phyloP scores from a whole-genome alignment of 345 rosid species.

The sweet orange (Citrus sinensis) region DNA sequence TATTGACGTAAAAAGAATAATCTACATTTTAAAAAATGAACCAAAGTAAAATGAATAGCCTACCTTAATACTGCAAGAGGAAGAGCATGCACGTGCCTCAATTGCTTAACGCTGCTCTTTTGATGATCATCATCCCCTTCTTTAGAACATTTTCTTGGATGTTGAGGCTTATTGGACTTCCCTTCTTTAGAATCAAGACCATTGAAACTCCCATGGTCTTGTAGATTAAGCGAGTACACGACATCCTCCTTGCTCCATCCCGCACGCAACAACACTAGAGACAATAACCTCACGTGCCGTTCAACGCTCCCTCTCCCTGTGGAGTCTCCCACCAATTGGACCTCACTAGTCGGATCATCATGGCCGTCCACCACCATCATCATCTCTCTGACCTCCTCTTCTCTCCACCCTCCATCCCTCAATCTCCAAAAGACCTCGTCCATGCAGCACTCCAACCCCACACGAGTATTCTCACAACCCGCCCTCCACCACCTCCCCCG shows the following conservation, averaged over 20 bases:
- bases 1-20: not conserved
- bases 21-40: not conserved
- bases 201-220: slow-evolving; percentile 1
- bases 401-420: slow-evolving; percentile 80
- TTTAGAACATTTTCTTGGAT: not conserved
- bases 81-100: not conserved
- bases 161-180: not conserved
- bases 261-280: slow-evolving; percentile 38
- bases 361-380: slow-evolving; percentile 51
- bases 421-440: slow-evolving; percentile 67
- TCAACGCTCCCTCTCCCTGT: slow-evolving; percentile 10
- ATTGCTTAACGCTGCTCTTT: not conserved
- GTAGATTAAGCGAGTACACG: slow-evolving; percentile 47
- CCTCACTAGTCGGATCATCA: slow-evolving; percentile 18
- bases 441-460: slow-evolving; percentile 40
- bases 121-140: not conserved
- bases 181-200: not conserved
- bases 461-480: not conserved
- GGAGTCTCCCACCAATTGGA: not conserved
- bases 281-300: slow-evolving; percentile 25
- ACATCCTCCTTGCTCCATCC: slow-evolving; percentile 65
- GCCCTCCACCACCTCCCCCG: slow-evolving; percentile 49
- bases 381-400: slow-evolving; percentile 79
- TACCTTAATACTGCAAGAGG: not conserved
- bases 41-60: not conserved